Evolutionary conservation across 1,284 basidiomycete species (phyloP).

Genomic region (Sanguinoderma infundibulare): DNA sequence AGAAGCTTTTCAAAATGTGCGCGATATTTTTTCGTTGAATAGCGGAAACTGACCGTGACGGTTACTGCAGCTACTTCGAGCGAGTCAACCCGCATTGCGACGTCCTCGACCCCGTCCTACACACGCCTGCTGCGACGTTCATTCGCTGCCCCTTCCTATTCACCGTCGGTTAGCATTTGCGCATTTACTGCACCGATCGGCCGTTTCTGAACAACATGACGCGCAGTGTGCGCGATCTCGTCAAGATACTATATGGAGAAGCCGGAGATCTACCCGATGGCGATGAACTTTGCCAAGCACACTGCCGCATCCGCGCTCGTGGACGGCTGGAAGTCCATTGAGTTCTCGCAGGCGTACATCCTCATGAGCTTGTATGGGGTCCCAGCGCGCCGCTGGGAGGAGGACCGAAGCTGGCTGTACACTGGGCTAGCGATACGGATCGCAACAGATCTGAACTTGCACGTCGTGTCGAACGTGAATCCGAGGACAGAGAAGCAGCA

Average conservation of each 20-base stretch:
- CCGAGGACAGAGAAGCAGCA: constrained; percentile 69
- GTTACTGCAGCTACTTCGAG: constrained; percentile 64
- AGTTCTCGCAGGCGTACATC: constrained; percentile 66
- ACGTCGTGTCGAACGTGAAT: constrained; percentile 65
- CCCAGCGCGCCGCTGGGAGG: constrained; percentile 81
- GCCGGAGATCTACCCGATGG: constrained; percentile 80
- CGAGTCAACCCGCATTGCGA: constrained; percentile 78
- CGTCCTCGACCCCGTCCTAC: constrained; percentile 73
- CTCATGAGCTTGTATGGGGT: constrained; percentile 81
- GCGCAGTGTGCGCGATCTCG: constrained; percentile 74
- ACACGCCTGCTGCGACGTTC: constrained; percentile 75
- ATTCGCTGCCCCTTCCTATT: constrained; percentile 82
- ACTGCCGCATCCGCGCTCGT: constrained; percentile 79
- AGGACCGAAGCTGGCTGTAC: constrained; percentile 83
- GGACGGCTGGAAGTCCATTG: constrained; percentile 75
- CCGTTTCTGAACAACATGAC: background rate
- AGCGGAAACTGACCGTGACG: constrained; percentile 5
- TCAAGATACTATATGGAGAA: constrained; percentile 77
- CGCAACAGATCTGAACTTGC: constrained; percentile 85
- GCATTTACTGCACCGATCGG: background rate
- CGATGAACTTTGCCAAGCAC: constrained; percentile 86
- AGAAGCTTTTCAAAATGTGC: constrained; percentile 83
- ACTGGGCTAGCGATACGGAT: constrained; percentile 83
- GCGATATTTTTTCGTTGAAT: constrained; percentile 34
- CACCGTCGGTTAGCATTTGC: constrained; percentile 69